A percentile compares a stretch with the other conserved stretches of the same genome.
These are phyloP conservation scores for Coccinonectria pachysandricola DNA, from an alignment of 2,329 filamentous ascomycete genomes.

Conservation along the genomic window DNA sequence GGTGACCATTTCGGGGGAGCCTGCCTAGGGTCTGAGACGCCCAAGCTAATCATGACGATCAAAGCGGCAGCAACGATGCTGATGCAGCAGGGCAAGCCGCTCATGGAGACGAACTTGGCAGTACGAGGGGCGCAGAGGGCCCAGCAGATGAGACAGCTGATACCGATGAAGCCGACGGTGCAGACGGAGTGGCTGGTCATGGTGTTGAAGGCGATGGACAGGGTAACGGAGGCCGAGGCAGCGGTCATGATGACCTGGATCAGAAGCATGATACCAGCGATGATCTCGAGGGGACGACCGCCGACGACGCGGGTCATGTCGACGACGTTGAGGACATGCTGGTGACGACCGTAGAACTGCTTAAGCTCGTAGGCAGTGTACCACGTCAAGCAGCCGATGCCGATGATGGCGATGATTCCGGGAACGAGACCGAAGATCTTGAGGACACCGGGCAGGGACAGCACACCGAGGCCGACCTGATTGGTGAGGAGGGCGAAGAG, in stretches of 20 bases:
- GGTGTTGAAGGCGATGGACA: constrained; percentile 59
- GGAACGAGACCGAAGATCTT: constrained; percentile 57
- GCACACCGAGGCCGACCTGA: constrained; percentile 32
- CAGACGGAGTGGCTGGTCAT: constrained; percentile 52
- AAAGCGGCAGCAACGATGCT: constrained; percentile 25
- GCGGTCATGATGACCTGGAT: constrained; percentile 64
- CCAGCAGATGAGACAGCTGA: constrained; percentile 52
- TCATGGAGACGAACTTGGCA: constrained; percentile 34
- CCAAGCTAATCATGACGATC: constrained; percentile 28
- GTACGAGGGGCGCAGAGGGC: constrained; percentile 57
- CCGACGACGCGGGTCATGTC: constrained; percentile 52
- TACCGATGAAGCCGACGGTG: constrained; percentile 55
- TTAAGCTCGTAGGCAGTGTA: constrained; percentile 41
- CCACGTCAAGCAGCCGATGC: constrained; percentile 54
- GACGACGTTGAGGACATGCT: constrained; percentile 59
- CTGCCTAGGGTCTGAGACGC: constrained; percentile 18
- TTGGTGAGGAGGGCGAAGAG: constrained; percentile 24
- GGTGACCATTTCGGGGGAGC: constrained; percentile 20
- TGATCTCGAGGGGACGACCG: constrained; percentile 17
- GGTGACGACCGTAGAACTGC: constrained; percentile 59
- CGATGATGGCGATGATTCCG: constrained; percentile 57
- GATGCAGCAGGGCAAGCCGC: constrained; percentile 24
- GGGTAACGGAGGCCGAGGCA: constrained; percentile 55
- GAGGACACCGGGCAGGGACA: constrained; percentile 64
- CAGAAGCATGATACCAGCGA: constrained; percentile 49